Base-by-base conservation (phyloP, 1,284 basidiomycete genomes). In the Tilletia setariae region DNA sequence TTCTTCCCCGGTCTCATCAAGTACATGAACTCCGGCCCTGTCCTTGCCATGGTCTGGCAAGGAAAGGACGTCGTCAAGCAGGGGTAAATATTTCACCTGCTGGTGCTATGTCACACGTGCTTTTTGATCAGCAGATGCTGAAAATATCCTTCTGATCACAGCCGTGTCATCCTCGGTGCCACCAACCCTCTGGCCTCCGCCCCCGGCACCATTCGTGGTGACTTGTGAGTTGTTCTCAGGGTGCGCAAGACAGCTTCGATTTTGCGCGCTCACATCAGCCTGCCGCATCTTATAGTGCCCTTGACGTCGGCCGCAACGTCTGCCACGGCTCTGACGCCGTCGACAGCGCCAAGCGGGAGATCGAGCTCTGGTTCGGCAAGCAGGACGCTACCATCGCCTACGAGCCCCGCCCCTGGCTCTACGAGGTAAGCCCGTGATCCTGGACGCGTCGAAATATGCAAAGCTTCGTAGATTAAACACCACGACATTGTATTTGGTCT, bases 31-130 rank as follows among this genome's bases (percentile, higher is more conserved):
- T 89, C 92, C 73, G 95, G 95, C 74, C 95, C 95, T 78, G 95
- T 99, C 78, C 90, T 96, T 81, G 92, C 88, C 82, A 96, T 97
- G 89, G 95, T 95, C 81, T 97, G 93, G 89, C 88, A 97, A 86
- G 95, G 95, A 79, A 90, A 94, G 80, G 93, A 80, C 68, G 79
- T 79, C 64, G 79, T 82, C 64, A 79, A 78, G 75, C 76, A 76
- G 61, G 63, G 53, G 47, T 49, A 19, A 19, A 23, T 49, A 8
- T 56, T 19, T 53, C n/a, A 16, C n/a, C 19, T 28, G 1, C 23
- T 32, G n/a, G n/a, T n/a, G n/a, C n/a, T n/a, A n/a, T n/a, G n/a
- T n/a, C 28, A 62, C 25, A n/a, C 23, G 19, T 28, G 8, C 35
- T n/a, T 15, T 28, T 42, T 30, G 44, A 35, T 40, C 15, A 42